Evolutionary conservation across 2,329 filamentous ascomycete genomes (phyloP).

Genomic region (Aspergillus uvarum): DNA sequence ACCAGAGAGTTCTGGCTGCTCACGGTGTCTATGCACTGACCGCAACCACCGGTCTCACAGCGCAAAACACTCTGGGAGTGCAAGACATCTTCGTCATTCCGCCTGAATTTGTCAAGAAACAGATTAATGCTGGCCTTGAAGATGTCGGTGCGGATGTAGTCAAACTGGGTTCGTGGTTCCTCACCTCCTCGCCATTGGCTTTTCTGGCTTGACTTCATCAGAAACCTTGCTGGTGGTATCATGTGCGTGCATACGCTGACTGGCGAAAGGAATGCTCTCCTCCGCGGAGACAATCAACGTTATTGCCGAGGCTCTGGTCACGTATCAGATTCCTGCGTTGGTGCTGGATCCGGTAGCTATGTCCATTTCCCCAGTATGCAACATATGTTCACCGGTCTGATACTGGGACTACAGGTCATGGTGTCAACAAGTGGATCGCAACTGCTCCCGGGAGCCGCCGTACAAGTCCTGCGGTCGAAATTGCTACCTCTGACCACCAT

Average conservation of each 20-base stretch:
- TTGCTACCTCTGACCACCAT: slow-evolving; percentile 47
- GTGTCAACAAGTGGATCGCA: slow-evolving; percentile 56
- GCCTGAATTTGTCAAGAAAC: slow-evolving; percentile 73
- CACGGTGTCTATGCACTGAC: slow-evolving; percentile 97
- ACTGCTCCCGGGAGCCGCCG: slow-evolving; percentile 46
- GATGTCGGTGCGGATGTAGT: slow-evolving; percentile 88
- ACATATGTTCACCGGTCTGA: neutral
- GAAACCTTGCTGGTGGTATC: neutral
- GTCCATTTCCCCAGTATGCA: neutral
- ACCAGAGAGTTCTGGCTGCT: slow-evolving; percentile 89
- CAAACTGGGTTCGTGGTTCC: slow-evolving; percentile 69
- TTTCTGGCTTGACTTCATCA: neutral
- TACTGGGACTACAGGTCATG: slow-evolving; percentile 68
- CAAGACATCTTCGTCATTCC: slow-evolving; percentile 77
- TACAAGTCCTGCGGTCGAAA: slow-evolving; percentile 40
- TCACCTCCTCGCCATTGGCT: neutral
- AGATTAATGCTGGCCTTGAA: slow-evolving; percentile 79
- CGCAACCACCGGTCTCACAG: slow-evolving; percentile 91
- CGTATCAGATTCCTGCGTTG: slow-evolving; percentile 57
- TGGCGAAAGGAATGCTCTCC: slow-evolving; percentile 73
- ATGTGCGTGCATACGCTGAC: neutral
- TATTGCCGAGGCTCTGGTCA: slow-evolving; percentile 63
- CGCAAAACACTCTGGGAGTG: slow-evolving; percentile 87
- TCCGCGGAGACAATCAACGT: slow-evolving; percentile 68
- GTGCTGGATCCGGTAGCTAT: slow-evolving; percentile 72